Evolutionary conservation across 2,329 filamentous ascomycete species (phyloP).

Genomic region (Penicillium sp.): DNA sequence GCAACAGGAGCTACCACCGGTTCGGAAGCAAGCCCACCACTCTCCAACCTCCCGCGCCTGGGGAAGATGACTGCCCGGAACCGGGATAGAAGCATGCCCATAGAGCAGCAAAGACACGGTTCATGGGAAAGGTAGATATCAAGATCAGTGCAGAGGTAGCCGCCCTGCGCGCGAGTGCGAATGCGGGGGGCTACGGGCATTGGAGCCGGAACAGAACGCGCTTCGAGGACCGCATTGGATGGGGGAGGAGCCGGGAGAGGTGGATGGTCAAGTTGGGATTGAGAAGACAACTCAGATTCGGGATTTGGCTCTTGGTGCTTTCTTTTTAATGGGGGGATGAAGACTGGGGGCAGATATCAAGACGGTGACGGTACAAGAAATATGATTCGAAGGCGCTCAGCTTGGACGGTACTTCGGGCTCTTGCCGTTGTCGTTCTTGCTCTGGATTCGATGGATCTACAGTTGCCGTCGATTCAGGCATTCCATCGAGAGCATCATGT

Average conservation of each 20-base stretch:
- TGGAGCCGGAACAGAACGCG: not conserved
- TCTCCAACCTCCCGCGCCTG: constrained; percentile 66
- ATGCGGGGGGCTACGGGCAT: constrained; percentile 57
- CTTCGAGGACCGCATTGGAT: constrained; percentile 4
- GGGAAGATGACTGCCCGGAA: constrained; percentile 81
- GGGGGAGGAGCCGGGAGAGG: constrained; percentile 16
- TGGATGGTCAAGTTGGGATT: constrained; percentile 14
- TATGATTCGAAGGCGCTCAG: constrained; percentile 33
- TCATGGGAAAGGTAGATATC: constrained; percentile 95
- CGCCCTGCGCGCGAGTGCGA: constrained; percentile 70
- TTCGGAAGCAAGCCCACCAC: constrained; percentile 80
- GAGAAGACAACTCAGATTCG: constrained; percentile 13
- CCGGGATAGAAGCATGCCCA: constrained; percentile 91
- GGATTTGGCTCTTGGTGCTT: constrained; percentile 18
- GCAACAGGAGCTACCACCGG: constrained; percentile 28
- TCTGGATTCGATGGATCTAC: not conserved
- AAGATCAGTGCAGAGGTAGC: constrained; percentile 90
- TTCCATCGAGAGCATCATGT: constrained; percentile 16
- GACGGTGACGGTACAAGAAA: constrained; percentile 55
- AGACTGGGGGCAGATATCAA: constrained; percentile 33
- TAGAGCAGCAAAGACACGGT: constrained; percentile 93
- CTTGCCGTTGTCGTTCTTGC: constrained; percentile 10
- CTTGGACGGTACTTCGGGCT: constrained; percentile 10
- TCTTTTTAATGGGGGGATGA: constrained; percentile 17
- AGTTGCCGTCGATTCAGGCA: not conserved